A percentile compares a stretch with the other conserved stretches of the same genome.
These are phyloP conservation scores for Talaromyces sp. DNA, from an alignment of 2,329 filamentous ascomycete species.

Conservation along the genomic window DNA sequence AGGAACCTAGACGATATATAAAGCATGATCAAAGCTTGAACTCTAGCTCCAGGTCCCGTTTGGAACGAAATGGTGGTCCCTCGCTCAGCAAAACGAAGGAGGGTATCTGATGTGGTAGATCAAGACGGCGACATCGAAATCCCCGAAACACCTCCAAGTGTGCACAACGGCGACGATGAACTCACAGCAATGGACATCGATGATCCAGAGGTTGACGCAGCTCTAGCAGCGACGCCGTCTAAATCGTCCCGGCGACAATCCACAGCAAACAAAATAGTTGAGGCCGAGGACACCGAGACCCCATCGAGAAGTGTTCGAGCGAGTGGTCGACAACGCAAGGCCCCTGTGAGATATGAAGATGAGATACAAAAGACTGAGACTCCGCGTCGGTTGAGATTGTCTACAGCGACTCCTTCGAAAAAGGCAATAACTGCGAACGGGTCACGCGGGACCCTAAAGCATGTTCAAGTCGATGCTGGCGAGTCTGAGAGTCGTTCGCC, in stretches of 20 bases:
- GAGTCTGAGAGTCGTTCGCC: conserved; percentile 17
- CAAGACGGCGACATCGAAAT: conserved; percentile 21
- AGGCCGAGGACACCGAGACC: conserved; percentile 19
- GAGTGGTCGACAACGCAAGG: conserved; percentile 36
- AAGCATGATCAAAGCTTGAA: background rate
- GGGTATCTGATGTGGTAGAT: conserved; percentile 30
- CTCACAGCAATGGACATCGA: conserved; percentile 17
- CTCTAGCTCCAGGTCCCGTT: background rate
- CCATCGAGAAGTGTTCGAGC: conserved; percentile 28
- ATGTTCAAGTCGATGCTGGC: conserved; percentile 4
- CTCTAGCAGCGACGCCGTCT: conserved; percentile 17
- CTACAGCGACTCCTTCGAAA: conserved; percentile 22
- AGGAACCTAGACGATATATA: background rate
- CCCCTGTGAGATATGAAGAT: conserved; percentile 32
- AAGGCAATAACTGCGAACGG: conserved; percentile 24
- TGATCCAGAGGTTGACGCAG: conserved; percentile 19
- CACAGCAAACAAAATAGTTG: conserved; percentile 17
- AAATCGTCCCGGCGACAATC: conserved; percentile 28
- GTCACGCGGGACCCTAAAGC: conserved; percentile 22
- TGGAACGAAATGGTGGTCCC: conserved; percentile 30
- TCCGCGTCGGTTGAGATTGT: conserved; percentile 21
- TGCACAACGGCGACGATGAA: conserved; percentile 9
- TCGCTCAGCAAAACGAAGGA: conserved; percentile 36
- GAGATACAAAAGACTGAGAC: conserved; percentile 19
- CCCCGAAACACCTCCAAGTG: conserved; percentile 11